Evolutionary conservation across 2,329 filamentous ascomycete genomes (phyloP).

Genomic region (Metarhizium anisopliae): DNA sequence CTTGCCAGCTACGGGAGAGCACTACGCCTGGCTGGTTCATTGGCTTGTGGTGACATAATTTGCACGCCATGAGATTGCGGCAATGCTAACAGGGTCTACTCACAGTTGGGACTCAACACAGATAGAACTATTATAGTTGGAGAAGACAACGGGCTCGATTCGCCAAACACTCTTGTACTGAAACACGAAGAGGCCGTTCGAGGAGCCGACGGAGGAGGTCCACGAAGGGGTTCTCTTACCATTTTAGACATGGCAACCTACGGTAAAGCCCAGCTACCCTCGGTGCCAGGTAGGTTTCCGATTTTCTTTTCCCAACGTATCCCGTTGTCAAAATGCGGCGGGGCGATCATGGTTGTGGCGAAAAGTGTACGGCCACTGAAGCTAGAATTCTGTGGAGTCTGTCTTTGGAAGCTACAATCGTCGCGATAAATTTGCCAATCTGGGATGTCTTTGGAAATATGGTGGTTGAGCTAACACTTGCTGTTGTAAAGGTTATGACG

Average conservation of each 20-base stretch:
- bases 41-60: background rate
- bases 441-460: background rate
- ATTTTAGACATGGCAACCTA: conserved; percentile 38
- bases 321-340: background rate
- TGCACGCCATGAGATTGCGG: background rate
- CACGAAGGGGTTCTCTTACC: conserved; percentile 46
- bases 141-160: conserved; percentile 46
- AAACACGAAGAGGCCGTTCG: conserved; percentile 48
- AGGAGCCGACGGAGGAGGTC: conserved; percentile 43
- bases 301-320: background rate
- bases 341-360: background rate
- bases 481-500: conserved; percentile 42
- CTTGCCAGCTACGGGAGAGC: background rate
- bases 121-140: conserved; percentile 47
- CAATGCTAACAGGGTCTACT: background rate
- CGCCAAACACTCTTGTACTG: conserved; percentile 47
- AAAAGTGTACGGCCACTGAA: background rate
- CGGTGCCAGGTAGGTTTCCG: conserved; percentile 71
- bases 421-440: background rate
- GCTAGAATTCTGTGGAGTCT: background rate
- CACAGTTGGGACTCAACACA: conserved; percentile 43
- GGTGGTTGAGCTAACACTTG: background rate
- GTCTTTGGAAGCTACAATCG: background rate
- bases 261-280: conserved; percentile 70
- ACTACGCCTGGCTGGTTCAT: background rate